A percentile compares a stretch with the other conserved stretches of the same genome.
phyloP scores from a whole-genome alignment of 139 green algal species.

The Coccomyxa sp. region DNA sequence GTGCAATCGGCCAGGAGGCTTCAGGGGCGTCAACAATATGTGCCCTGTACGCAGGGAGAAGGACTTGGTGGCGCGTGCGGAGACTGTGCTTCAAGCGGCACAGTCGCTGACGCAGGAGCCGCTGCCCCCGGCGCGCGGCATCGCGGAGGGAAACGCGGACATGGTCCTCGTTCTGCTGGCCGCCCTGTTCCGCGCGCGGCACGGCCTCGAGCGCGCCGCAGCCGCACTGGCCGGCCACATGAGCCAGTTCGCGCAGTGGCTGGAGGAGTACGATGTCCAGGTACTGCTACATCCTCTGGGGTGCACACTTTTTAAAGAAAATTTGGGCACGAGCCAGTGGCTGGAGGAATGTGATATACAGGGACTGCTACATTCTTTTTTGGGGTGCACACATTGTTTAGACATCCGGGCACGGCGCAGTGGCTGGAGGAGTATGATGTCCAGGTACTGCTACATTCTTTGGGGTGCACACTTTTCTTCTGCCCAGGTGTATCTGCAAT shows the following conservation, averaged over 20 bases:
- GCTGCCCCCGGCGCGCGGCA: slow-evolving; percentile 1
- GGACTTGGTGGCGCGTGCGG: slow-evolving; percentile 10
- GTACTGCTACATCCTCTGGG: not conserved
- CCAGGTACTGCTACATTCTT: not conserved
- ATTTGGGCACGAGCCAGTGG: too few relatives aligned
- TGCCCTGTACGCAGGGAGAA: not conserved
- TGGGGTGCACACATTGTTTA: too few relatives aligned
- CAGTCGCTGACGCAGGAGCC: slow-evolving; percentile 14
- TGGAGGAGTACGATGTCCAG: slow-evolving; percentile 17
- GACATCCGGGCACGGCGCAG: too few relatives aligned
- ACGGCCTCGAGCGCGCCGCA: not conserved
- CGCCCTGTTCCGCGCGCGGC: slow-evolving; percentile 25
- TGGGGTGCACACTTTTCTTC: too few relatives aligned
- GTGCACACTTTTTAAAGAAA: too few relatives aligned
- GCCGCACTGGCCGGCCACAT: not conserved
- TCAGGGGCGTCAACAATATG: too few relatives aligned
- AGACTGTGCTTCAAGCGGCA: slow-evolving; percentile 13
- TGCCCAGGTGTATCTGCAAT: not conserved
- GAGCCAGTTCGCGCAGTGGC: slow-evolving; percentile 11
- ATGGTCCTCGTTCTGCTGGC: slow-evolving; percentile 27
- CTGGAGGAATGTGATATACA: too few relatives aligned
- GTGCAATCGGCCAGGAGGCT: too few relatives aligned
- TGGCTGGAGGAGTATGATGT: slow-evolving; percentile 19
- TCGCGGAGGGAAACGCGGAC: slow-evolving; percentile 12
- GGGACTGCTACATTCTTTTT: too few relatives aligned